phyloP scores from a whole-genome alignment of 495 filamentous ascomycete species.

The Penicillium simplicissimum region DNA sequence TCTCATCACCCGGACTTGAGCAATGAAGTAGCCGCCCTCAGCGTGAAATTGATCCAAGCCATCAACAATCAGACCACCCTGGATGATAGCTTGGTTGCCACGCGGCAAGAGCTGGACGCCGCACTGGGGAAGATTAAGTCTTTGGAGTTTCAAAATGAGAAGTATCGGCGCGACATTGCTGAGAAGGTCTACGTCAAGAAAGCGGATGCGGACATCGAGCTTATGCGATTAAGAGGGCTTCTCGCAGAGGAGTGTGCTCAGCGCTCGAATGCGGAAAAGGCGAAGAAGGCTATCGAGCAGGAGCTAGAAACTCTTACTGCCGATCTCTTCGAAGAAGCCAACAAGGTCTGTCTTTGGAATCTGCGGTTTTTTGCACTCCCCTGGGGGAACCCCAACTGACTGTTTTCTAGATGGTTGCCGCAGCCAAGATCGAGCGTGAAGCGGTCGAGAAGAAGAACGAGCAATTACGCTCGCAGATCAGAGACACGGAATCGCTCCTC shows the following conservation, averaged over 20 bases:
- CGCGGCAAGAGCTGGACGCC: conserved; percentile 80
- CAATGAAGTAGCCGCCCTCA: conserved; percentile 85
- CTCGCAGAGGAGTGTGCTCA: conserved; percentile 62
- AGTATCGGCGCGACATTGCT: conserved; percentile 70
- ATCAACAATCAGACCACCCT: conserved; percentile 96
- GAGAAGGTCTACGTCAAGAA: conserved; percentile 70
- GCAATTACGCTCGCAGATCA: conserved; percentile 73
- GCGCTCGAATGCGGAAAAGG: conserved; percentile 62
- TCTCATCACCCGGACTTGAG: conserved; percentile 75
- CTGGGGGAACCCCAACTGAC: conserved; percentile 29
- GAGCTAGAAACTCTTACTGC: conserved; percentile 89
- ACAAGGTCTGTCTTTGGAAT: conserved; percentile 55
- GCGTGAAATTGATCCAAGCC: conserved; percentile 92
- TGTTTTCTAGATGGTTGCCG: conserved; percentile 77
- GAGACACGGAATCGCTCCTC: conserved; percentile 83
- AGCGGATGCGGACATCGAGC: conserved; percentile 67
- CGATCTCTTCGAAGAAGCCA: conserved; percentile 92
- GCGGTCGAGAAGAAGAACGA: conserved; percentile 74
- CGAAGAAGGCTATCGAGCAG: conserved; percentile 71
- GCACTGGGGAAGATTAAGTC: conserved; percentile 65
- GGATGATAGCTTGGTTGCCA: conserved; percentile 81
- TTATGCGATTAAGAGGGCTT: conserved; percentile 66
- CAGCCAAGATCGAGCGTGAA: conserved; percentile 70
- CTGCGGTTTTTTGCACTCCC: neutral
- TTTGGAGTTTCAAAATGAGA: conserved; percentile 66